Evolutionary conservation across 306 rosid species (phyloP), one percentile per base, ranked within the genome.

Genomic region (Notholithocarpus densiflorus): DNA sequence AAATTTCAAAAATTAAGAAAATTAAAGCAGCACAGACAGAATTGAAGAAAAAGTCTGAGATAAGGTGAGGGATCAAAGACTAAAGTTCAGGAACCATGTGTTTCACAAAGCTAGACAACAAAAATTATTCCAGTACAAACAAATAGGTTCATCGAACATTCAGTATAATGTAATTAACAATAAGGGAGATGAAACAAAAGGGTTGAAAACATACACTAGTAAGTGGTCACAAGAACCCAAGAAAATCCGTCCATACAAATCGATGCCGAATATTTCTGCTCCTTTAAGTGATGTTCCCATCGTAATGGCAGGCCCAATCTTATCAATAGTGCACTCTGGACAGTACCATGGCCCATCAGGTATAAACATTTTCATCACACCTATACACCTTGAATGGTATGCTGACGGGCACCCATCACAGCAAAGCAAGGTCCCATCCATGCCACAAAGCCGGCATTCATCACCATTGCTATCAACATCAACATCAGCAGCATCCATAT

Each of bases 331-430:
- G 88, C 99, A 96, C 88, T 96, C 98, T 2, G 97, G 98, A 81
- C 99, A 96, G 80, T 89, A 93, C 99, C 99, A 96, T 43, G 90
- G 88, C 62, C 99, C 99, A 54, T 93, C 96, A 65, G 99, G 99
- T 86, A 96, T 89, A 73, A 77, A 80, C 80, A 78, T 77, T 88
- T 96, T 93, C 91, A 87, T 82, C 86, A 96, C 90, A 52, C 99
- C 99, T 31, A 96, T 96, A 84, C 99, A 96, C 87, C 99, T 93
- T 0, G 94, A 88, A 83, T 96, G 99, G 83, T 96, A 96, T 57
- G 98, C 94, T 52, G 97, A 93, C 56, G 99, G 99, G 82, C 99
- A 96, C 78, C 99, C 99, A 82, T 96, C 99, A 83, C 99, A 96
- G 76, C 99, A 96, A 83, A 96, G 92, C 82, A 96, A 85, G 60